Evolutionary conservation across 2,329 filamentous ascomycete genomes (phyloP).

Genomic region (Fusarium chuoi): DNA sequence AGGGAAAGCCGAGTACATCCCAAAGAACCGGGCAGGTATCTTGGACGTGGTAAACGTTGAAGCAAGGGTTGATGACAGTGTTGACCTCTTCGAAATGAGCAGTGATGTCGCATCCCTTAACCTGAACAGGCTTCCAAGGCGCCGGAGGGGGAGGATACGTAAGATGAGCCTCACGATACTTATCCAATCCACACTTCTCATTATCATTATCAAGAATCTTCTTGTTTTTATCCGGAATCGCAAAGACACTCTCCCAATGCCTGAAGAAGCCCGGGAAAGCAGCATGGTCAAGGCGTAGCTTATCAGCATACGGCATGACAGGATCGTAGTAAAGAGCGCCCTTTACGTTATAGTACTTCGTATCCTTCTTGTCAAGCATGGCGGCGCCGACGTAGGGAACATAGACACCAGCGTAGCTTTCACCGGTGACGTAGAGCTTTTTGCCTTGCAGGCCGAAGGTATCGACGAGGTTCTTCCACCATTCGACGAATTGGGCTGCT

Average conservation of each 20-base stretch:
- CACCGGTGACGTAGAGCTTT: constrained; percentile 2
- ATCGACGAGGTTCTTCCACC: constrained; percentile 21
- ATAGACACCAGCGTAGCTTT: constrained; percentile 15
- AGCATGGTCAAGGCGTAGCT: constrained; percentile 3
- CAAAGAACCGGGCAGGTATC: constrained; percentile 9
- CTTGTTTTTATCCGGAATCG: constrained; percentile 16
- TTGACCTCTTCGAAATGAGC: constrained; percentile 9
- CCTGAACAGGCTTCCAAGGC: constrained; percentile 16
- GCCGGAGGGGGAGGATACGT: not conserved
- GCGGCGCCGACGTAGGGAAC: constrained; percentile 18
- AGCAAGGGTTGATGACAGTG: constrained; percentile 10
- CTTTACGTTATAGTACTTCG: constrained; percentile 2
- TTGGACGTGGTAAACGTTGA: constrained; percentile 13
- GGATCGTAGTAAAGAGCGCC: constrained; percentile 21
- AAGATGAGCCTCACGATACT: constrained; percentile 10
- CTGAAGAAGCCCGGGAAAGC: constrained; percentile 8
- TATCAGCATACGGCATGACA: constrained; percentile 13
- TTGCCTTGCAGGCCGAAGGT: constrained; percentile 1
- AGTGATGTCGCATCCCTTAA: constrained; percentile 11
- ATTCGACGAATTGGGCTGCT: constrained; percentile 5
- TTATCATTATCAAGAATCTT: constrained; percentile 20
- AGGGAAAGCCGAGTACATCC: not conserved
- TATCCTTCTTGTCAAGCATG: constrained; percentile 12
- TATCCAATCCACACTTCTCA: constrained; percentile 16
- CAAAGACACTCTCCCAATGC: constrained; percentile 21